phyloP scores from a whole-genome alignment of 2,329 filamentous ascomycete genomes.

The Penicillium sp. region DNA sequence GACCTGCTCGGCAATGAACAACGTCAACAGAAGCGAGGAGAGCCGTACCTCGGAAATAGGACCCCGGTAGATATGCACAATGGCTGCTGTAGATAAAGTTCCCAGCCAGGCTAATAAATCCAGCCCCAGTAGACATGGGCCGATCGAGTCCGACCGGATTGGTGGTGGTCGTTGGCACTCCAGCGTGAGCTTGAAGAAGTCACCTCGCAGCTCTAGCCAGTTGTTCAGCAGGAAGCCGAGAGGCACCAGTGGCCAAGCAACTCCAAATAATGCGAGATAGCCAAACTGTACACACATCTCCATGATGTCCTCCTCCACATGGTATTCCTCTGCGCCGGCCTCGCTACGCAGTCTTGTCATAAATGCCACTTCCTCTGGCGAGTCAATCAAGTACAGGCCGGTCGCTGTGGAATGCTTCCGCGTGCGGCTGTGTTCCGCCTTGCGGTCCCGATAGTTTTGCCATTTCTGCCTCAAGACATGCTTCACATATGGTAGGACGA shows the following conservation, averaged over 20 bases:
- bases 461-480: slow-evolving; percentile 75
- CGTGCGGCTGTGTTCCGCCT: slow-evolving; percentile 35
- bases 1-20: slow-evolving; percentile 80
- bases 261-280: slow-evolving; percentile 86
- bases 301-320: slow-evolving; percentile 84
- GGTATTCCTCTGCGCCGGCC: slow-evolving; percentile 77
- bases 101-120: slow-evolving; percentile 93
- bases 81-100: slow-evolving; percentile 78
- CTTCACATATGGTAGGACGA: slow-evolving; percentile 81
- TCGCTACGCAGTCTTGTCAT: slow-evolving; percentile 79
- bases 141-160: slow-evolving; percentile 88
- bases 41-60: slow-evolving; percentile 66
- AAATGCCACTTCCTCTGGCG: slow-evolving; percentile 76
- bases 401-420: slow-evolving; percentile 40
- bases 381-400: slow-evolving; percentile 59
- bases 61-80: slow-evolving; percentile 83
- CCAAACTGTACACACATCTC: slow-evolving; percentile 92
- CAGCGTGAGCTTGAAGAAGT: slow-evolving; percentile 90
- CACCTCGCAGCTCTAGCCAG: slow-evolving; percentile 90
- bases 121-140: slow-evolving; percentile 83
- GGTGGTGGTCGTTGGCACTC: slow-evolving; percentile 88
- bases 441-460: slow-evolving; percentile 30
- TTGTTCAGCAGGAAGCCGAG: slow-evolving; percentile 91
- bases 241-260: slow-evolving; percentile 91
- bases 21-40: slow-evolving; percentile 74